Conservation (phyloP, 2,329 filamentous ascomycete genomes). For the Trichoderma afroharzianum region DNA sequence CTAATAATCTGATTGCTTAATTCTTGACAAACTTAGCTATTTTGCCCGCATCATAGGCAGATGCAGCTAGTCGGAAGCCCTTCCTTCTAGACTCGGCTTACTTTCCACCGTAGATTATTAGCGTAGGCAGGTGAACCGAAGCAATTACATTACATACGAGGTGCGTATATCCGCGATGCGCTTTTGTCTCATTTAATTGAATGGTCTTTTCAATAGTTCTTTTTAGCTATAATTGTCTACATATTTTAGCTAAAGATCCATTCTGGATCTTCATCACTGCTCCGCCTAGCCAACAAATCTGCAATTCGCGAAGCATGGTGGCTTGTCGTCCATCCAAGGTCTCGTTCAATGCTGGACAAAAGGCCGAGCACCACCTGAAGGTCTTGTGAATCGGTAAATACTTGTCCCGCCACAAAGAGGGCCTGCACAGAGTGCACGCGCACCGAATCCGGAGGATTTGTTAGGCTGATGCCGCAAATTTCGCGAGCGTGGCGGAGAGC, state of each 20-base stretch:
- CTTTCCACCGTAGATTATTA: neutral
- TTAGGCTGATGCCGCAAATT: slow-evolving; percentile 7
- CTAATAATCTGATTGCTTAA: neutral
- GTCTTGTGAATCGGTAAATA: neutral
- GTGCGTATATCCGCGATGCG: neutral
- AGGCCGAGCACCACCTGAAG: neutral
- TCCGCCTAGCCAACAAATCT: neutral
- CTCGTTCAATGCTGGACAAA: neutral
- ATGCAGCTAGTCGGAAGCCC: neutral
- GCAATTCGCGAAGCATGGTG: slow-evolving; percentile 4
- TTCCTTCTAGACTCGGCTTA: neutral
- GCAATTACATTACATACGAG: neutral
- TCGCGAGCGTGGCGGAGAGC: slow-evolving; percentile 6
- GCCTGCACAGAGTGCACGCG: slow-evolving; percentile 6
- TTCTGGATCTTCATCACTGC: neutral
- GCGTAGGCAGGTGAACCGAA: neutral
- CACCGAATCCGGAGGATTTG: neutral
- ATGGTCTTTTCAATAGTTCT: neutral
- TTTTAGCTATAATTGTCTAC: neutral
- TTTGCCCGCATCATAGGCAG: neutral
- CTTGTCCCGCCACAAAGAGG: slow-evolving; percentile 1
- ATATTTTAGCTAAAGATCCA: slow-evolving; percentile 1
- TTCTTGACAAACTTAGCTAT: neutral
- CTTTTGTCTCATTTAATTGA: neutral
- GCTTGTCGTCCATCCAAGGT: slow-evolving; percentile 9